Evolutionary conservation across 2,329 filamentous ascomycete species (phyloP), one percentile per base, ranked within the genome.

Genomic region (Cordyceps cicadae): DNA sequence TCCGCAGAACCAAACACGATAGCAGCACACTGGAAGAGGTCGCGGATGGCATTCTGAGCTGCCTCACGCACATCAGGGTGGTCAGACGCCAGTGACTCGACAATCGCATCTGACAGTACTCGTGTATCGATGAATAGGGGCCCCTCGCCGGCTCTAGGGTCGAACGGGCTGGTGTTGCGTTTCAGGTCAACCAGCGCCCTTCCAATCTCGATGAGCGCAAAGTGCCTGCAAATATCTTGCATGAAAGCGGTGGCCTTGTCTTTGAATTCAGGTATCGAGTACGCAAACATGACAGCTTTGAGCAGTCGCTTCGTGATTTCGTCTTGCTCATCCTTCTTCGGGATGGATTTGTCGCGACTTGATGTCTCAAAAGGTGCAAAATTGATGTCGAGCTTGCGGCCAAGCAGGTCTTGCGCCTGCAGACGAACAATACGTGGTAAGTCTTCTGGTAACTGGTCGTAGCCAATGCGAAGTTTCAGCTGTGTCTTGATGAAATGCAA

Each of bases 41-140:
- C 86, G 62, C 86, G 80, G 67, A 97, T 87, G 0, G 89, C 88
- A 55, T 83, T 79, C 72, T 95, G 87, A 0, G 92, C 93, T 21
- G 89, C 88, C 62, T 95, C 90, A 29, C 92, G 87, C 24, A 97
- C 88, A 51, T 85, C 84, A 14, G 81, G 80, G 63, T 91, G 82
- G 66, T 99, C 93, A 1, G 92, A 97, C 6, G 94, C 88, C 50
- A 99, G 78, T 17, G 88, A 94, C 66, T 97, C 92, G 2, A 94
- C 87, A 57, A 99, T 87, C 8, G 92, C 93, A 69, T 97, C 92
- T 0, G 89, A 90, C 29, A 99, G 80, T 29, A 95, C 82, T 46
- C 89, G 83, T n/a, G 87, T 91, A 67, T 97, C 94, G 56, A 99
- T 85, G 65, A 86, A 88, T 4, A 97, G 81, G 2, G 89, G 88